Conservation (phyloP, 1,284 basidiomycete species). For the Cutaneotrichosporon spelunceum region DNA sequence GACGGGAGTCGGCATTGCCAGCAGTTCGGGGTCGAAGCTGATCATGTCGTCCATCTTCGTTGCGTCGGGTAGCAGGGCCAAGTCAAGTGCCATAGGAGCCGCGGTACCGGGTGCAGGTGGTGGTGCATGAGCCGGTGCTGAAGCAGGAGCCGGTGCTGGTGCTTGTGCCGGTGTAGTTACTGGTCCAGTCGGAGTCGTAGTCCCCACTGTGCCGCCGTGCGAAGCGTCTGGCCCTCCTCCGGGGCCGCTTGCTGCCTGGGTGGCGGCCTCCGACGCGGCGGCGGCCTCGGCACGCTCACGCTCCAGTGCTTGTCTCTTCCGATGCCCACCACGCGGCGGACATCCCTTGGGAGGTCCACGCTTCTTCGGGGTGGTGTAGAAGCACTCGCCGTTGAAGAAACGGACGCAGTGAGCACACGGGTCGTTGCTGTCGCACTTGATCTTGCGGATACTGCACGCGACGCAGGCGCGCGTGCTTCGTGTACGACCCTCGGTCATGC, state of each 20-base stretch:
- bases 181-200: too few relatives aligned
- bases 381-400: conserved; percentile 23
- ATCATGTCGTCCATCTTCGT: conserved; percentile 3
- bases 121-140: too few relatives aligned
- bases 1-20: neutral
- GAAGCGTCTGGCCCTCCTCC: neutral
- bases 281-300: conserved; percentile 4
- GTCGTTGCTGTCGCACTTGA: conserved; percentile 23
- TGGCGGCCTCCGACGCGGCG: conserved; percentile 1
- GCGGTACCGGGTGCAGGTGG: neutral
- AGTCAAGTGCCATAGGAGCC: neutral
- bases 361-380: conserved; percentile 21
- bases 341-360: conserved; percentile 24
- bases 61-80: neutral
- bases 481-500: conserved; percentile 4
- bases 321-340: conserved; percentile 19
- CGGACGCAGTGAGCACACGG: conserved; percentile 24
- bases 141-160: too few relatives aligned
- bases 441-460: conserved; percentile 22
- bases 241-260: neutral
- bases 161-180: too few relatives aligned
- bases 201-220: neutral
- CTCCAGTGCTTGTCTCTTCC: conserved; percentile 11
- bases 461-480: conserved; percentile 22
- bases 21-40: neutral